phyloP scores from a whole-genome alignment of 2,329 filamentous ascomycete genomes.

The Cladophialophora chaetospira region DNA sequence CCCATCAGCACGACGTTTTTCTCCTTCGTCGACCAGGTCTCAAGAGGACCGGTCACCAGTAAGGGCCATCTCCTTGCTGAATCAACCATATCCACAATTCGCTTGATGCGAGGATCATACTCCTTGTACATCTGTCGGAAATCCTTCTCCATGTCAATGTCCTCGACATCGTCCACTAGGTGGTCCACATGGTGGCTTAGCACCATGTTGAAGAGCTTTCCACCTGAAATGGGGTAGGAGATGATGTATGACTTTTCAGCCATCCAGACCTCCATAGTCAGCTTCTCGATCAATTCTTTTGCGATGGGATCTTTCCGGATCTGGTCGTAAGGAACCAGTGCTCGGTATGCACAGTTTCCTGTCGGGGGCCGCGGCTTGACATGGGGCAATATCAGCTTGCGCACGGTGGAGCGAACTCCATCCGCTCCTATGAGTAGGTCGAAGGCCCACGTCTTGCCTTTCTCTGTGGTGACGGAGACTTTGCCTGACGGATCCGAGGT shows the following conservation, averaged over 20 bases:
- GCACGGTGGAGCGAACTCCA: conserved; percentile 45
- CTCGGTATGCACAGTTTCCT: conserved; percentile 49
- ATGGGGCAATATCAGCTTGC: conserved; percentile 44
- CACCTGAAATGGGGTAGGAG: conserved; percentile 50
- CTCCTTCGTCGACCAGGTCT: conserved; percentile 44
- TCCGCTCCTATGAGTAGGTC: conserved; percentile 47
- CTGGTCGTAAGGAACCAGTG: conserved; percentile 48
- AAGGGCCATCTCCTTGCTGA: conserved; percentile 45
- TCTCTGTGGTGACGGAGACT: conserved; percentile 23
- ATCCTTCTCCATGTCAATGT: conserved; percentile 46
- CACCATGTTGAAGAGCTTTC: conserved; percentile 51
- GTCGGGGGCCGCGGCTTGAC: conserved; percentile 45
- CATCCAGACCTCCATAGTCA: conserved; percentile 53
- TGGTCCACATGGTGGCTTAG: conserved; percentile 46
- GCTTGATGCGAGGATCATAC: conserved; percentile 49
- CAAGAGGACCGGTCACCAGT: conserved; percentile 46
- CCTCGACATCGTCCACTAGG: conserved; percentile 40
- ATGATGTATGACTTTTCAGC: conserved; percentile 46
- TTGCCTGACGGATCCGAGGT: conserved; percentile 9
- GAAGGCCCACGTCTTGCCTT: conserved; percentile 35
- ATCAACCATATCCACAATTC: conserved; percentile 46
- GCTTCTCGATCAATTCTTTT: conserved; percentile 41
- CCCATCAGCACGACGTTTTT: conserved; percentile 49
- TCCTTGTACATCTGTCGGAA: conserved; percentile 46
- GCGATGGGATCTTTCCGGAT: conserved; percentile 47